Evolutionary conservation across 2,329 filamentous ascomycete species (phyloP), one percentile per base, ranked within the genome.

Genomic region (Phialophora tarda): DNA sequence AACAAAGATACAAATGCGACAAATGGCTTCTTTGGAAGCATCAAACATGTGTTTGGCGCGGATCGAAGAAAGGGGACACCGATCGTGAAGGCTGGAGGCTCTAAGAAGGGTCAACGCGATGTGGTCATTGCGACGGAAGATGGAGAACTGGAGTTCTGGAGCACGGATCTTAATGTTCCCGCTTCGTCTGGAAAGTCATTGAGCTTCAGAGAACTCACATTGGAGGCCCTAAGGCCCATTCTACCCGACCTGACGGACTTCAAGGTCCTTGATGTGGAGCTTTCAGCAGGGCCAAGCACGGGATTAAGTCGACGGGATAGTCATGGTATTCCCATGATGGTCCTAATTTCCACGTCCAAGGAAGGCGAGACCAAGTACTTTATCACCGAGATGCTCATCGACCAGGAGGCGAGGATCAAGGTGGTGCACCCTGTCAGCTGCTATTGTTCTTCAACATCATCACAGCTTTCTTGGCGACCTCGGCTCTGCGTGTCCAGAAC

Each of bases 121-220:
- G 84, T 97, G 38, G 86, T 97, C 55, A 88, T 93, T 44, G 88
- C 89, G 14, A 95, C 93, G 1, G 85, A 88, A 62, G 89, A 89
- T 72, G 94, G 91, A 30, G 86, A 89, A 65, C 80, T 99, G 28
- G 90, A 96, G 73, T 85, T 89, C 7, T 99, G 95, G 95, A 91
- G 90, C 74, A 84, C 97, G 51, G 92, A 94, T 74, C 92, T 94
- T 77, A 91, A 91, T 67, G 93, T 93, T 38, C 91, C 93, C 71
- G 89, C 93, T 74, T 88, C 91, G 51, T 84, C 92, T 56, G 85
- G 90, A 55, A 85, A 85, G 28, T 91, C 94, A 68, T 82, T 89
- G 24, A 91, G 96, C 76, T 82, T 88, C 64, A 86, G 88, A 63
- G 86, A 88, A 24, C 78, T 85, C 3, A 83, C 97, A 41, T 75